Evolutionary conservation across 2,329 filamentous ascomycete species (phyloP).

Genomic region (Aspergillus sp.): DNA sequence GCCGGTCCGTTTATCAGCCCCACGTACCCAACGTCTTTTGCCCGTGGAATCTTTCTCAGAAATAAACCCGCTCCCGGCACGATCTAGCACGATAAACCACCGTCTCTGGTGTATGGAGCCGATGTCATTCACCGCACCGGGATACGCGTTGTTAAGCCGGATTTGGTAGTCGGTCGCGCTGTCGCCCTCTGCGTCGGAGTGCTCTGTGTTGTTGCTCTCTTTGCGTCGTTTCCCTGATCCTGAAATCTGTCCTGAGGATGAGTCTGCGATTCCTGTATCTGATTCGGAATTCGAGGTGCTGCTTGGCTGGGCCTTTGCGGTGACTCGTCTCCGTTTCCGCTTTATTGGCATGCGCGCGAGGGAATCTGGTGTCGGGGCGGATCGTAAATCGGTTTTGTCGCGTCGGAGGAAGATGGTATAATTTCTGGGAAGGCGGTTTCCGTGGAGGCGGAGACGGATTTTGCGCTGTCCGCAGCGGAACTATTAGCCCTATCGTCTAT

Average conservation of each 20-base stretch:
- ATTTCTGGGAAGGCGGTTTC: constrained; percentile 52
- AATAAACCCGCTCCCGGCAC: constrained; percentile 57
- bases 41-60: not conserved
- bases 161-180: constrained; percentile 43
- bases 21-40: constrained; percentile 30
- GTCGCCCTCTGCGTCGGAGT: constrained; percentile 12
- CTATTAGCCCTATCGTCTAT: not conserved
- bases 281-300: not conserved
- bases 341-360: constrained; percentile 18
- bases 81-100: constrained; percentile 67
- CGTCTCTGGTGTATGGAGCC: constrained; percentile 66
- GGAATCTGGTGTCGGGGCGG: constrained; percentile 5
- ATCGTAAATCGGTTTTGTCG: constrained; percentile 24
- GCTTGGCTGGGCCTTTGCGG: not conserved
- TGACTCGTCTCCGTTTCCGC: constrained; percentile 12
- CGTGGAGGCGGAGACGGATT: constrained; percentile 57
- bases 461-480: constrained; percentile 43
- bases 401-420: constrained; percentile 59
- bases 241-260: not conserved
- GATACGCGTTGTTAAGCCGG: constrained; percentile 63
- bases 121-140: constrained; percentile 64
- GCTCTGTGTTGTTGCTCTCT: not conserved
- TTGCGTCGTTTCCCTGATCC: not conserved
- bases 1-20: constrained; percentile 15
- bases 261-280: not conserved